Conservation (phyloP, 176 grass and related monocot genomes). For the Carex cristatella region DNA sequence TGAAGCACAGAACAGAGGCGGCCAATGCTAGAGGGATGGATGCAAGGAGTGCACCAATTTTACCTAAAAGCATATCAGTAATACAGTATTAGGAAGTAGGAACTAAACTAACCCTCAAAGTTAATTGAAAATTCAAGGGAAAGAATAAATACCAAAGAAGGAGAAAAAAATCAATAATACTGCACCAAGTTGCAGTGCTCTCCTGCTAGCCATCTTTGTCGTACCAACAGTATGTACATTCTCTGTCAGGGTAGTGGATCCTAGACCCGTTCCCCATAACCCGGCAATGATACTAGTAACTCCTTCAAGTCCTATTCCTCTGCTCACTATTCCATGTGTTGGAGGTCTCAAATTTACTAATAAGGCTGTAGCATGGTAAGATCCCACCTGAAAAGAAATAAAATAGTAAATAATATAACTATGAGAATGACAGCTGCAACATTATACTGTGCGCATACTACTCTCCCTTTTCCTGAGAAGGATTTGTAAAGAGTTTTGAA, state of each 20-base stretch:
- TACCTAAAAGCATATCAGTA: conserved; percentile 40
- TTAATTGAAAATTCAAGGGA: not conserved
- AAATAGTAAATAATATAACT: conserved; percentile 20
- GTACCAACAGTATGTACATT: conserved; percentile 90
- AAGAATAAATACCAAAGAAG: conserved; percentile 55
- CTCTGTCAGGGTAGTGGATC: conserved; percentile 78
- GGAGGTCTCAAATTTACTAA: conserved; percentile 84
- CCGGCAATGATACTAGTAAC: conserved; percentile 80
- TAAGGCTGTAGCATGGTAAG: conserved; percentile 83
- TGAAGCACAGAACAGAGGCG: conserved; percentile 84
- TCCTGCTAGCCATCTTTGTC: conserved; percentile 73
- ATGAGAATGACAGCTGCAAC: not conserved
- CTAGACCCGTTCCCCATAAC: conserved; percentile 88
- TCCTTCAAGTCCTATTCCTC: conserved; percentile 93
- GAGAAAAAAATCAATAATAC: conserved; percentile 62
- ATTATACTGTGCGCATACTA: not conserved
- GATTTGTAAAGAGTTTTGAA: not conserved
- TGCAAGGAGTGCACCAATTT: conserved; percentile 93
- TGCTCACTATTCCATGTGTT: conserved; percentile 89
- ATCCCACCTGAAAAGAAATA: conserved; percentile 44
- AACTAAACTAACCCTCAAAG: not conserved
- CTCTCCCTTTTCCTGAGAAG: not conserved
- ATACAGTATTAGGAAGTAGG: not conserved
- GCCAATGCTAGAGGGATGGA: conserved; percentile 78
- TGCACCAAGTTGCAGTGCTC: conserved; percentile 80